A percentile compares a stretch with the other conserved stretches of the same genome.
Evolutionary conservation across 495 filamentous ascomycete genomes (phyloP).

Genomic region (Trichoderma virens): DNA sequence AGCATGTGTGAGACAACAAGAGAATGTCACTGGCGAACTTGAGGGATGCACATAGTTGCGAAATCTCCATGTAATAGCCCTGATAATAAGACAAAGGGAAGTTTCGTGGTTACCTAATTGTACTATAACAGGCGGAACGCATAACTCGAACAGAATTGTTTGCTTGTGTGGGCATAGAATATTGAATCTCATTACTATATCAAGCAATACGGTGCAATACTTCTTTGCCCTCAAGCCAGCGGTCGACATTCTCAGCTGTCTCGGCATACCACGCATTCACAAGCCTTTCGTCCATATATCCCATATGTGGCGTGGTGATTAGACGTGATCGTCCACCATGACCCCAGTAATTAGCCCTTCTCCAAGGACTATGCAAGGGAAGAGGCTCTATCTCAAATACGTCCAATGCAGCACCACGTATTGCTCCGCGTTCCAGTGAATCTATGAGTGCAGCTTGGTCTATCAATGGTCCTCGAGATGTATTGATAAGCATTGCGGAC

Average conservation of each 20-base stretch:
- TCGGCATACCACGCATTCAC: constrained; percentile 58
- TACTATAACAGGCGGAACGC: too few relatives aligned
- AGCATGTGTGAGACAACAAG: too few relatives aligned
- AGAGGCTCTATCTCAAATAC: constrained; percentile 63
- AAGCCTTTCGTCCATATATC: constrained; percentile 56
- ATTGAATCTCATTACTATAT: too few relatives aligned
- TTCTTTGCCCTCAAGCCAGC: constrained; percentile 49
- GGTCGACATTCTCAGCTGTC: constrained; percentile 52
- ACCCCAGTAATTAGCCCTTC: constrained; percentile 46
- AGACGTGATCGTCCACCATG: constrained; percentile 49
- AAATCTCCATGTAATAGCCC: too few relatives aligned
- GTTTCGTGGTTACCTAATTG: too few relatives aligned
- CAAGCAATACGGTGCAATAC: constrained; percentile 28
- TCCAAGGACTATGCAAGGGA: constrained; percentile 52
- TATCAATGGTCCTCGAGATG: constrained; percentile 55
- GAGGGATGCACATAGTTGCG: too few relatives aligned
- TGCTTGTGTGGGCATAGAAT: too few relatives aligned
- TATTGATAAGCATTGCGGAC: constrained; percentile 56
- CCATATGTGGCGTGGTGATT: constrained; percentile 61
- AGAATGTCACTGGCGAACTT: too few relatives aligned
- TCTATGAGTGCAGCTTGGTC: constrained; percentile 52
- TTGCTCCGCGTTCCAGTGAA: constrained; percentile 41
- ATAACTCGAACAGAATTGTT: too few relatives aligned
- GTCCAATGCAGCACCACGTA: constrained; percentile 57
- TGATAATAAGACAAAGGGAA: too few relatives aligned